Base-by-base conservation (phyloP, 129 eudicot species). In the Deinandra increscens region DNA sequence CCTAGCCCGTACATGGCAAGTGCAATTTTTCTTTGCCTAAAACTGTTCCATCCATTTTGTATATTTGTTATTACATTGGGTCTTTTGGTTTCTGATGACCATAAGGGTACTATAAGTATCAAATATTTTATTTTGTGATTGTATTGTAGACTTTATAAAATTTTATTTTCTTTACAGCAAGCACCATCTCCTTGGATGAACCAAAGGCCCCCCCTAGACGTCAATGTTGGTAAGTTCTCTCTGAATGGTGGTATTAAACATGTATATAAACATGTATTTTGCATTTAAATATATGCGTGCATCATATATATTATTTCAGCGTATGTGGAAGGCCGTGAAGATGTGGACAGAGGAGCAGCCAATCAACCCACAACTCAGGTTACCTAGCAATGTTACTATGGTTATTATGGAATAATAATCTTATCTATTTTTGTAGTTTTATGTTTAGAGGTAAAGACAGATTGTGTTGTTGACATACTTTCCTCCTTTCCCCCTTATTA, bases 131-230 rank as follows among this genome's bases (percentile, higher is more conserved):
- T 72, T 66, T 31, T 48, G 60, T 75, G 38, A 58, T 75, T 75
- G 67, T 19, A 38, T 9, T 41, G 34, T 74, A 26, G 66, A 26
- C 37, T 18, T 31, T 31, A 33, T 39, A 58, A 58, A 56, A 20
- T 45, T 50, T 39, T 14, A 63, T 62, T 60, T 79, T 79, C 69
- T 54, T 48, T 79, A 77, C 89, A 89, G 98, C 98, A 77, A 82
- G 95, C 98, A 68, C 98, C 95, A 43, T 80, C 96, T 23, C 76
- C 91, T 43, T 93, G 96, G 96, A 62, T 87, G 75, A 89, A 74
- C 75, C 96, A 86, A 82, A 93, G 98, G 87, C 84, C 88, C 46
- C 81, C 89, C 15, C 86, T 93, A 71, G 98, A 85, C 60, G 98
- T 93, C 56, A 93, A 93, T 86, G 88, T 93, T 79, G 98, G 98